A percentile compares a stretch with the other conserved stretches of the same genome.
These are phyloP conservation scores for Orychophragmus violaceus DNA, from an alignment of 345 rosid genomes.

Conservation along the genomic window DNA sequence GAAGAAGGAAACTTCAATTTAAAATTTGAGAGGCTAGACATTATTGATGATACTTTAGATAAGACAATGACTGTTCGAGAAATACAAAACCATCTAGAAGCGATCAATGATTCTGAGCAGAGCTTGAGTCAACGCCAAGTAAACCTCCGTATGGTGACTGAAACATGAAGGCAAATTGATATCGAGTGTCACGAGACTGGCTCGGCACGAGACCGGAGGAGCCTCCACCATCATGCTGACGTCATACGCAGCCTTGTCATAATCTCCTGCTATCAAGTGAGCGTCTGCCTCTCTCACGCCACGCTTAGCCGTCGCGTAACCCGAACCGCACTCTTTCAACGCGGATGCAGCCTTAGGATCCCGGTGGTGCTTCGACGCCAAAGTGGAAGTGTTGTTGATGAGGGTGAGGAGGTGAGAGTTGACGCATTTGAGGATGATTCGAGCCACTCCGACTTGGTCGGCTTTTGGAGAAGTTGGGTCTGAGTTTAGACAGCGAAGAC, in stretches of 20 bases:
- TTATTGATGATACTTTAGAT: neutral
- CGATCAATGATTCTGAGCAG: slow-evolving; percentile 27
- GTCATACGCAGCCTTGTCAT: slow-evolving; percentile 23
- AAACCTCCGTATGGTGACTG: slow-evolving; percentile 8
- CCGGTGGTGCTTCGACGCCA: neutral
- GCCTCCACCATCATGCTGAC: neutral
- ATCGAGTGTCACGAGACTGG: neutral
- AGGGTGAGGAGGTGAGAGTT: slow-evolving; percentile 13
- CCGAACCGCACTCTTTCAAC: slow-evolving; percentile 11
- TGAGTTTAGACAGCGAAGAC: slow-evolving; percentile 21
- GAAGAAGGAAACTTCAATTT: neutral
- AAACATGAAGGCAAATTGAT: neutral
- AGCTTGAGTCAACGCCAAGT: slow-evolving; percentile 30
- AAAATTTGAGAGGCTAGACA: neutral
- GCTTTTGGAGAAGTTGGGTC: slow-evolving; percentile 3
- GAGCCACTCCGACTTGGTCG: slow-evolving; percentile 13
- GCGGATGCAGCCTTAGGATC: neutral
- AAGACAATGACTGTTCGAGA: neutral
- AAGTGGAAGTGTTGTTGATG: slow-evolving; percentile 1
- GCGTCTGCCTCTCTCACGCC: slow-evolving; percentile 6
- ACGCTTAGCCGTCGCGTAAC: neutral
- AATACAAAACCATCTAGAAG: neutral
- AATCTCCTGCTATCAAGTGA: neutral
- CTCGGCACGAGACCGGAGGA: slow-evolving; percentile 3
- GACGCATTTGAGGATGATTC: slow-evolving; percentile 24